Conservation (phyloP, 2,329 filamentous ascomycete species). For the Talaromyces sp. region DNA sequence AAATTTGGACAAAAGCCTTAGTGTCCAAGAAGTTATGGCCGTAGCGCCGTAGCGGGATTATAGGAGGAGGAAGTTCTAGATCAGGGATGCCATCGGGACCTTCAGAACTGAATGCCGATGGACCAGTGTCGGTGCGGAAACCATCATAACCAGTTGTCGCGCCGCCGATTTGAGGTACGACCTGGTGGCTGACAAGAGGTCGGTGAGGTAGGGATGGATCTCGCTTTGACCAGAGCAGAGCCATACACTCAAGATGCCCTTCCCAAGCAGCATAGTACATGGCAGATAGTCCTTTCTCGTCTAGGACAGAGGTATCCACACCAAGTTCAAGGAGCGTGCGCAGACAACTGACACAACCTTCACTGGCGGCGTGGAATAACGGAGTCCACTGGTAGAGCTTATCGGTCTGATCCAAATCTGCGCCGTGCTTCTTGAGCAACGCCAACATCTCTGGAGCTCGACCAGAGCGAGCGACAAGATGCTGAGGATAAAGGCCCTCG, state of each 20-base stretch:
- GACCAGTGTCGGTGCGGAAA: slow-evolving; percentile 33
- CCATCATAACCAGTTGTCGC: slow-evolving; percentile 28
- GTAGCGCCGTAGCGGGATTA: slow-evolving; percentile 90
- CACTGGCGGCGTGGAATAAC: slow-evolving; percentile 91
- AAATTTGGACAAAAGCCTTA: slow-evolving; percentile 92
- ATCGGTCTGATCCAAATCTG: slow-evolving; percentile 86
- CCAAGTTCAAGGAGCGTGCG: slow-evolving; percentile 76
- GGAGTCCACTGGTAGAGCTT: slow-evolving; percentile 98
- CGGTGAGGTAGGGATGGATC: slow-evolving; percentile 28
- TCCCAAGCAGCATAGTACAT: slow-evolving; percentile 99
- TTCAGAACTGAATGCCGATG: slow-evolving; percentile 32
- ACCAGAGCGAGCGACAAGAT: slow-evolving; percentile 87
- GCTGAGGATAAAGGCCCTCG: slow-evolving; percentile 94
- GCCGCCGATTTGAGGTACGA: slow-evolving; percentile 26
- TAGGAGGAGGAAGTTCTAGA: slow-evolving; percentile 88
- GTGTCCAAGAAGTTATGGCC: slow-evolving; percentile 98
- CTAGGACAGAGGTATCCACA: slow-evolving; percentile 73
- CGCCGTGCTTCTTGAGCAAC: slow-evolving; percentile 79
- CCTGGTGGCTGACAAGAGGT: slow-evolving; percentile 35
- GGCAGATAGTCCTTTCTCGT: slow-evolving; percentile 89
- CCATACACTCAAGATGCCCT: slow-evolving; percentile 92
- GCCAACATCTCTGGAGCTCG: slow-evolving; percentile 76
- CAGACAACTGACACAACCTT: slow-evolving; percentile 88
- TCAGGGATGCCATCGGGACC: slow-evolving; percentile 86
- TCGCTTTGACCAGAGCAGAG: slow-evolving; percentile 61